These are phyloP conservation scores for Hondaea fermentalgiana DNA, from an alignment of 108 stramenopile species.

Conservation along the genomic window DNA sequence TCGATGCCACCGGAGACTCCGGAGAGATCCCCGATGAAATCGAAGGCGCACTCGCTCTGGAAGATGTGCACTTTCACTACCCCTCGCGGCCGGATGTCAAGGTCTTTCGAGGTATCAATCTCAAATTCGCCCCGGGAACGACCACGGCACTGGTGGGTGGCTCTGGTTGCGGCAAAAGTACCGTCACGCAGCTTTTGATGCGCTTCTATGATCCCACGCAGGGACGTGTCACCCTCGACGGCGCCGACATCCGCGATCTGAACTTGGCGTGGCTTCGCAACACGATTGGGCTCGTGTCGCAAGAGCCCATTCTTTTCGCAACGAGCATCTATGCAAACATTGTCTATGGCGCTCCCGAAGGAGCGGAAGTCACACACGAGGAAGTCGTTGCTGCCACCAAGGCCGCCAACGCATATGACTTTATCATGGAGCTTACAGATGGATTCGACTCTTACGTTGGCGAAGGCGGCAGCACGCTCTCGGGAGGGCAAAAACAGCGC, in stretches of 20 bases:
- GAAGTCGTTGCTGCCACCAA: constrained; percentile 47
- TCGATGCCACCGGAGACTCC: neutral
- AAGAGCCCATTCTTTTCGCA: constrained; percentile 81
- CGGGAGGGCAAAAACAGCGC: constrained; percentile 57
- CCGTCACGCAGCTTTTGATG: neutral
- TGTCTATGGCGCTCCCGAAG: constrained; percentile 54
- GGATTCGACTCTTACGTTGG: constrained; percentile 43
- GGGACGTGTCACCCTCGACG: constrained; percentile 8
- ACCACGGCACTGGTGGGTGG: constrained; percentile 29
- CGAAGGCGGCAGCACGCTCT: constrained; percentile 32
- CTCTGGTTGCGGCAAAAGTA: constrained; percentile 36
- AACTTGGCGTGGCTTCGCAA: neutral
- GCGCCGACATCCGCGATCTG: neutral
- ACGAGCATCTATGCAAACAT: constrained; percentile 80
- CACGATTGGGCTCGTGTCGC: constrained; percentile 64
- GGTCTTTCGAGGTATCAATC: neutral
- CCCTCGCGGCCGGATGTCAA: neutral
- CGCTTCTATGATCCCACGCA: constrained; percentile 18
- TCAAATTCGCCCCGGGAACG: constrained; percentile 2
- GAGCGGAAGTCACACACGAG: neutral
- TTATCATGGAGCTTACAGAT: constrained; percentile 52
- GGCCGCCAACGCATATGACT: constrained; percentile 56
- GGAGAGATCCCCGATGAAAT: neutral
- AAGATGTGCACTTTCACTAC: constrained; percentile 35
- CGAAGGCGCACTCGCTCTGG: neutral